These are phyloP conservation scores for Prunus padus DNA, from an alignment of 306 rosid genomes.

Conservation along the genomic window DNA sequence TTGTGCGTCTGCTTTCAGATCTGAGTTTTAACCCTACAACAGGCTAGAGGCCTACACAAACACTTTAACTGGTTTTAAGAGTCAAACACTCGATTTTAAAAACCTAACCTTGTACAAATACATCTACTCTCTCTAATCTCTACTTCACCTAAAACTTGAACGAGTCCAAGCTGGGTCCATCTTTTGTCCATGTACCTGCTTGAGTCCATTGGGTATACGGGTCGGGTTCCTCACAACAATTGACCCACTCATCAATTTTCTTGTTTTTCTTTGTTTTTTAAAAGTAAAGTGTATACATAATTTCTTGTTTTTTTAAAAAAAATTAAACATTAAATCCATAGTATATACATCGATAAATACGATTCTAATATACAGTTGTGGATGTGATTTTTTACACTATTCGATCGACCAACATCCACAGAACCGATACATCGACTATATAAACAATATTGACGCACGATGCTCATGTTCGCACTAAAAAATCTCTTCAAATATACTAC, in stretches of 20 bases:
- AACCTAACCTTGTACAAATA: neutral
- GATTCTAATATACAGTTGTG: no score
- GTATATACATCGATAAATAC: no score
- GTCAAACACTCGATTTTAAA: conserved; percentile 4
- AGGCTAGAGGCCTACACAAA: neutral
- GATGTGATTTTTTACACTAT: no score
- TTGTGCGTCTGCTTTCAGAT: neutral
- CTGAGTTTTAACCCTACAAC: neutral
- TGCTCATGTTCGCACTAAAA: no score
- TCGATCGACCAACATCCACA: no score
- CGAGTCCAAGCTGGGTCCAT: conserved; percentile 38
- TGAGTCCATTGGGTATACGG: conserved; percentile 3
- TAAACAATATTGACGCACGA: no score
- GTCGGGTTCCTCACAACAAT: conserved; percentile 7
- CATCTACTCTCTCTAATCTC: neutral
- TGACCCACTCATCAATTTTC: neutral
- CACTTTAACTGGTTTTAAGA: neutral
- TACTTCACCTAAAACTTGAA: conserved; percentile 51
- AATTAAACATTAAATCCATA: no score
- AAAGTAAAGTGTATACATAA: no score
- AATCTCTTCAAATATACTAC: no score
- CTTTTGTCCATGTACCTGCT: conserved; percentile 3
- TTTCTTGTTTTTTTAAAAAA: no score
- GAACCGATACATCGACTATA: no score
- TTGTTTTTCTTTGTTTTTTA: neutral